Evolutionary conservation across 345 rosid species (phyloP), one percentile per base, ranked within the genome.

Genomic region (Clarkia xantiana): DNA sequence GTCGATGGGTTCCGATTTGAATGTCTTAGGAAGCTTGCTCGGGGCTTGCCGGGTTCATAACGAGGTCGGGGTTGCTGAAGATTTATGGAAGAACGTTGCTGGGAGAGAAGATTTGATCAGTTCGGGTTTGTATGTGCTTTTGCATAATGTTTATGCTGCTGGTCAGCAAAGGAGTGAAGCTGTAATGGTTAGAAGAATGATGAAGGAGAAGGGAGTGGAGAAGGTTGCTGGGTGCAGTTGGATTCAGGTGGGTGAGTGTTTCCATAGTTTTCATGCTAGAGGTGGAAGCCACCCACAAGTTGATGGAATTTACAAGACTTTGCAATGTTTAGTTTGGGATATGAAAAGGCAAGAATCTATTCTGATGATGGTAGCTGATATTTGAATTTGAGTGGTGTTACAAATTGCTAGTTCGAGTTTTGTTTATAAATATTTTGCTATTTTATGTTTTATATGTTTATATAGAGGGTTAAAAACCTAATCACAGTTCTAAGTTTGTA

Each of bases 161-260:
- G 19, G 49, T 5, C 65, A 66, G 29, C 58, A 74, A 56, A 68
- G 77, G 82, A 65, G 44, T 14, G 82, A 69, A 13, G 71, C 74
- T 8, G 40, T 66, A 3, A 71, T 40, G 41, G 39, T 73, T 47
- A 76, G 78, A 63, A 57, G 14, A 3, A 52, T 62, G 20, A 71
- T 76, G 12, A 73, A 63, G 56, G 66, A 55, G 36, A 73, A 60
- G 44, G 72, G 67, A 14, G 48, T 79, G 22, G 43, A 47, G 11
- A 76, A 71, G 51, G 59, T 42, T 47, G 72, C 80, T 1, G 82
- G 82, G 17, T 63, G 64, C 60, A 74, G 82, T 62, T 76, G 74
- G 76, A 65, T 76, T 65, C 71, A 71, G 68, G 55, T 71, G 17
- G 81, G 70, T 50, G 53, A 43, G 0, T 1, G 46, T 19, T 47